phyloP scores from a whole-genome alignment of 176 grass and related monocot species.

The Tillandsia leiboldiana region DNA sequence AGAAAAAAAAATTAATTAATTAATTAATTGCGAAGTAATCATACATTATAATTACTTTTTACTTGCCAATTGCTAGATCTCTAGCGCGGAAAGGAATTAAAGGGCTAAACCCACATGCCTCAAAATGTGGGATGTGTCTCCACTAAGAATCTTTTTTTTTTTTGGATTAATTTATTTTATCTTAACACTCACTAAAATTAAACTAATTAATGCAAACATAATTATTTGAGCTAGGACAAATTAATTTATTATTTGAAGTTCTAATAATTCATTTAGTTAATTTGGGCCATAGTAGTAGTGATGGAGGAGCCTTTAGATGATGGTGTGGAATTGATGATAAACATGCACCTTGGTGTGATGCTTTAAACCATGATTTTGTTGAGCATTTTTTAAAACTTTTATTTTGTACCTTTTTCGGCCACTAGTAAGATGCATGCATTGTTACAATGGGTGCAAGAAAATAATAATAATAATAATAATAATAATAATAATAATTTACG shows the following conservation, averaged over 20 bases:
- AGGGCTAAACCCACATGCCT: constrained; percentile 31
- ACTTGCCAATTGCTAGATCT: constrained; percentile 32
- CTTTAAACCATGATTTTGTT: neutral
- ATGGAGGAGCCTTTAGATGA: neutral
- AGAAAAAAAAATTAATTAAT: constrained; percentile 5
- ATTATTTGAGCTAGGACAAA: neutral
- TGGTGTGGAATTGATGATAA: neutral
- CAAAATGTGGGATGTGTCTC: constrained; percentile 37
- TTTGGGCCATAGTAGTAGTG: neutral
- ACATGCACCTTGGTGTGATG: neutral
- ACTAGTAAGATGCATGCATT: too few relatives aligned
- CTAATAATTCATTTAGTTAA: neutral
- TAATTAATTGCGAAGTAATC: neutral
- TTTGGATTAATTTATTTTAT: neutral
- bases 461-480: too few relatives aligned
- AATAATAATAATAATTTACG: too few relatives aligned
- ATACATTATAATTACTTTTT: constrained; percentile 26
- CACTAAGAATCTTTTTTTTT: constrained; percentile 15
- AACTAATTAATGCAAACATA: neutral
- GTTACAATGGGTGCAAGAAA: too few relatives aligned
- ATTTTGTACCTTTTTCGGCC: too few relatives aligned
- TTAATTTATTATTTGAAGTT: neutral
- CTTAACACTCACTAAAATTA: neutral
- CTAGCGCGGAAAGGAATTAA: constrained; percentile 53
- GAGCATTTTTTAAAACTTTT: neutral